Base-by-base conservation (phyloP, 129 eudicot genomes). In the Helichrysum umbraculigerum region DNA sequence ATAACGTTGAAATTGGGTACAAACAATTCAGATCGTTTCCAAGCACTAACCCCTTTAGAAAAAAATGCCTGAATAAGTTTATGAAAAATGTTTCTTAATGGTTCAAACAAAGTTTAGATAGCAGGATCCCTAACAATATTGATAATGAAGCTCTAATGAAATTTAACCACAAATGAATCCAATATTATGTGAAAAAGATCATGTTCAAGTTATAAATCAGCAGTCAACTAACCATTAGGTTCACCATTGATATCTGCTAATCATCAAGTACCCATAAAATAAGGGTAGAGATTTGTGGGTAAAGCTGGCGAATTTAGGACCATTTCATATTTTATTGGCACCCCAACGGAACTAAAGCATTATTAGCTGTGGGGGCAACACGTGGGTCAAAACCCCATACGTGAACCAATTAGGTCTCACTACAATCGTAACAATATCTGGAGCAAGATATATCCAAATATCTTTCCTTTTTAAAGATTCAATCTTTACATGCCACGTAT, bases 401-500 rank as follows among this genome's bases (percentile, higher is more conserved):
- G 67, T 67, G 81, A 57, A 56, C 81, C 68, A 76, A 25, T 25
- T 0, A 25, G 28, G 28, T 25, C 28, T 25, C 28, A 25, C 28
- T 32, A 32, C 4, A 32, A 2, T 2, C 4, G 34, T 32, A 32
- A 32, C 34, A 21, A 19, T 47, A 32, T 39, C 47, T 7, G 60
- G 21, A 6, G 20, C 35, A 37, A 37, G n/a, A 34, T 56, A 33
- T 16, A 52, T 56, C 28, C 19, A 19, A 25, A 25, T 25, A 25
- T 39, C 42, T 33, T 11, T 51, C 16, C 17, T 50, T 9, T 22
- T 25, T 12, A 70, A 70, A 70, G 71, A 47, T 66, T 22, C 61
- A 54, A 66, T 44, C 30, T 73, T 72, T 39, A 44, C 39, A 5
- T 65, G 74, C 74, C 83, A 72, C 83, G 69, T 54, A 29, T 28